Percentiles rank a stretch among this genome's conserved stretches.
Evolutionary conservation across 2,329 filamentous ascomycete genomes (phyloP).

Genomic region (Stagonosporopsis tanaceti): DNA sequence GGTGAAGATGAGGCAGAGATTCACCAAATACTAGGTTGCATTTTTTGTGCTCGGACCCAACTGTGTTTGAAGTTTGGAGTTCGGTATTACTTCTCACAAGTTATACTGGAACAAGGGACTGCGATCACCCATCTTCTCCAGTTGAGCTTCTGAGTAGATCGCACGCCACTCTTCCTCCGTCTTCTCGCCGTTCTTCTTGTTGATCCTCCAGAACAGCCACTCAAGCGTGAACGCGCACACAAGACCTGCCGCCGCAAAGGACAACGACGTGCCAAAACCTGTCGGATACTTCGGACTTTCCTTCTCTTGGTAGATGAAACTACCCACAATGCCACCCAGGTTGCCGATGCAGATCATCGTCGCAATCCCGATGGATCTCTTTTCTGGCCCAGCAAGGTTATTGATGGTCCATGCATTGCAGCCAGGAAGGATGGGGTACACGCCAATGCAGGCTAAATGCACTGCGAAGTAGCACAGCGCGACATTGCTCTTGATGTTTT

Average conservation of each 20-base stretch:
- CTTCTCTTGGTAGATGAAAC: constrained; percentile 42
- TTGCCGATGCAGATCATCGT: constrained; percentile 37
- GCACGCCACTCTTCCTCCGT: constrained; percentile 45
- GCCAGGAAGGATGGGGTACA: constrained; percentile 35
- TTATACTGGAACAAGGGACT: constrained; percentile 52
- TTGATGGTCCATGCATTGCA: constrained; percentile 38
- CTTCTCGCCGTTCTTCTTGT: constrained; percentile 44
- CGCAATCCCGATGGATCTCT: constrained; percentile 37
- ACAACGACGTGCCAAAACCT: constrained; percentile 44
- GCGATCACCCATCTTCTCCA: constrained; percentile 50
- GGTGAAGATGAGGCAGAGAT: no score
- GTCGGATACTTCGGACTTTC: constrained; percentile 45
- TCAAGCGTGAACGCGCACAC: constrained; percentile 28
- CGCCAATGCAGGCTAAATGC: constrained; percentile 51
- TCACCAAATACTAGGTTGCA: not conserved
- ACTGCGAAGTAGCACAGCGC: constrained; percentile 55
- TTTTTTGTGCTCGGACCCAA: no score
- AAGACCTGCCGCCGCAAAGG: constrained; percentile 32
- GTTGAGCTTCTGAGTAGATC: constrained; percentile 47
- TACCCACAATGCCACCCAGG: constrained; percentile 38
- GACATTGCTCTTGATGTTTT: constrained; percentile 51
- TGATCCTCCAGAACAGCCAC: constrained; percentile 42
- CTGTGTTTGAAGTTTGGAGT: no score
- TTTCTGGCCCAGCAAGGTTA: constrained; percentile 34
- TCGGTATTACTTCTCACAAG: constrained; percentile 11